phyloP scores from a whole-genome alignment of 139 green algal genomes.

The Coelastrella sp. region DNA sequence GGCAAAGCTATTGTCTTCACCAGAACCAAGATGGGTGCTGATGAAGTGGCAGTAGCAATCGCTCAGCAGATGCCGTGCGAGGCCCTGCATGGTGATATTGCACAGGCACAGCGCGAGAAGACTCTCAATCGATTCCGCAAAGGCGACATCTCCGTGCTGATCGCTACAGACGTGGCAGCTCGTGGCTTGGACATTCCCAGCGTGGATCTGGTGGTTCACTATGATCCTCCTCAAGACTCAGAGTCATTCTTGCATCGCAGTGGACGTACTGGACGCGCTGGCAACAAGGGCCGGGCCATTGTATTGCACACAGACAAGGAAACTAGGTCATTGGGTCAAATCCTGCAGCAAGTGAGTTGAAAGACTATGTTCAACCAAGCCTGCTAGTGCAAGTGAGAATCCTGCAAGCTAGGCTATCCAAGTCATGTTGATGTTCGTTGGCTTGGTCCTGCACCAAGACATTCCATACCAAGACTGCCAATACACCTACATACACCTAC shows the following conservation, averaged over 20 bases:
- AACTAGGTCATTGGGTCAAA: constrained; percentile 65
- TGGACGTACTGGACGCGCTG: constrained; percentile 91
- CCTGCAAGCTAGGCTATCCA: no score
- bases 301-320: constrained; percentile 87
- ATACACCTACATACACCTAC: no score
- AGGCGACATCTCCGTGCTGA: constrained; percentile 89
- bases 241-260: constrained; percentile 97
- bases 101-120: constrained; percentile 85
- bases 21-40: constrained; percentile 93
- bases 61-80: constrained; percentile 61
- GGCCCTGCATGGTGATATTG: constrained; percentile 95
- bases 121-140: constrained; percentile 82
- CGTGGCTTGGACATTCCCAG: constrained; percentile 97
- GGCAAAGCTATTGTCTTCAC: constrained; percentile 97
- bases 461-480: no score
- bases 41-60: constrained; percentile 86
- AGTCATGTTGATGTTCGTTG: no score
- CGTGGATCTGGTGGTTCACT: constrained; percentile 92
- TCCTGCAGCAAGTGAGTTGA: constrained; percentile 61
- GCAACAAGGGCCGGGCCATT: constrained; percentile 87
- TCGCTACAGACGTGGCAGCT: constrained; percentile 98
- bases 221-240: constrained; percentile 86
- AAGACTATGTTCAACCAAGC: neutral
- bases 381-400: neutral
- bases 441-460: neutral